A percentile compares a stretch with the other conserved stretches of the same genome.
phyloP scores from a whole-genome alignment of 2,329 filamentous ascomycete genomes.

The Neoarthrinium moseri region DNA sequence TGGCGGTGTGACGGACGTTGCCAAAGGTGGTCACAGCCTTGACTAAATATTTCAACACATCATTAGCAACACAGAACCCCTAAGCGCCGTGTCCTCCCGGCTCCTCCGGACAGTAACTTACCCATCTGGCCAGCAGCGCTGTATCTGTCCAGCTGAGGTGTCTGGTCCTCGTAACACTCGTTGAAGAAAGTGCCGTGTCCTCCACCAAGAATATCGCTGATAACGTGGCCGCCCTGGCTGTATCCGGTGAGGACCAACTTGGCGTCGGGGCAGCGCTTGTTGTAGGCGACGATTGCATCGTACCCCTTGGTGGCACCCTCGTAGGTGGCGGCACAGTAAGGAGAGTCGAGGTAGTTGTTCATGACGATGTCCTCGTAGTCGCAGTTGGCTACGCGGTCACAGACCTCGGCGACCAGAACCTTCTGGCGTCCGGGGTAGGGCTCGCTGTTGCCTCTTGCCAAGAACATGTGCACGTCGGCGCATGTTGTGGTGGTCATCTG shows the following conservation, averaged over 20 bases:
- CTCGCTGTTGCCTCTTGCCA: conserved; percentile 31
- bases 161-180: conserved; percentile 23
- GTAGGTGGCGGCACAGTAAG: conserved; percentile 34
- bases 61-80: neutral
- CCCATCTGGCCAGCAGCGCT: conserved; percentile 29
- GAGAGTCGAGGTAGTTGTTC: conserved; percentile 23
- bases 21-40: conserved; percentile 31
- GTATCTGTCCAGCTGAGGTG: conserved; percentile 22
- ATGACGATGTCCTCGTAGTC: conserved; percentile 28
- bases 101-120: no score
- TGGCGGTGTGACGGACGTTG: conserved; percentile 31
- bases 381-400: conserved; percentile 18
- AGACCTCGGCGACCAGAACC: conserved; percentile 24
- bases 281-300: conserved; percentile 36
- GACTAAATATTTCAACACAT: conserved; percentile 20
- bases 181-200: conserved; percentile 30
- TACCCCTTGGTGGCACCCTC: conserved; percentile 33
- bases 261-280: conserved; percentile 35
- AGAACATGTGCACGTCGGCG: conserved; percentile 21
- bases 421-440: conserved; percentile 32
- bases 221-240: conserved; percentile 37
- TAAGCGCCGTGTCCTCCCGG: no score
- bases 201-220: conserved; percentile 33
- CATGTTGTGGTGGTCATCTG: no score
- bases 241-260: conserved; percentile 40